Evolutionary conservation across 768 basidiomycete genomes (phyloP).

Genomic region (Hygrophorus pudorinus): DNA sequence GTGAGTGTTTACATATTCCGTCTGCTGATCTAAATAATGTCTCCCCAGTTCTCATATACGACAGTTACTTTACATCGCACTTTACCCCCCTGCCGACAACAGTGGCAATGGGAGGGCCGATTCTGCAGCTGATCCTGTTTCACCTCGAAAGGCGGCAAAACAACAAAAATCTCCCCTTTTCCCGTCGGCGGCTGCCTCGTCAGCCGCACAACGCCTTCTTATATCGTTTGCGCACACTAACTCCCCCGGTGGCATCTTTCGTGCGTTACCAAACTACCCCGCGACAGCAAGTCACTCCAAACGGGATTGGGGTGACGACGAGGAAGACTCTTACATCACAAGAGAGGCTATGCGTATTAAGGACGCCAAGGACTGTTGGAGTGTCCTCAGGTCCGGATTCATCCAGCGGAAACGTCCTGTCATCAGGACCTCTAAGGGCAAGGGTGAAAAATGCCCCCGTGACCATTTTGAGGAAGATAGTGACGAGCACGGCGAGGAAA

Average conservation of each 20-base stretch:
- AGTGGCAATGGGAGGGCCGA: constrained; percentile 16
- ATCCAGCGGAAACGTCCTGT: constrained; percentile 21
- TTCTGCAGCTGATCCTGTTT: constrained; percentile 24
- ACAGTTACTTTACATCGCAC: constrained; percentile 60
- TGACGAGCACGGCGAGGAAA: constrained; percentile 2
- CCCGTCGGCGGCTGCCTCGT: constrained; percentile 34
- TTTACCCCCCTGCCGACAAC: constrained; percentile 38
- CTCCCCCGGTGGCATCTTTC: constrained; percentile 39
- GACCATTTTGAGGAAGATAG: constrained; percentile 17
- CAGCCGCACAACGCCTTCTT: constrained; percentile 43
- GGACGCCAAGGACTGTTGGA: constrained; percentile 51
- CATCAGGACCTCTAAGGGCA: constrained; percentile 13
- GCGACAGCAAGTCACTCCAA: constrained; percentile 13
- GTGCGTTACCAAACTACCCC: constrained; percentile 44
- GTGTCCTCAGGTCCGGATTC: constrained; percentile 46
- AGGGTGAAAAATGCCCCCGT: constrained; percentile 22
- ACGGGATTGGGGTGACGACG: constrained; percentile 17
- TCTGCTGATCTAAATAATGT: constrained; percentile 1
- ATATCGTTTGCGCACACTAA: constrained; percentile 49
- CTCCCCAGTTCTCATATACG: constrained; percentile 46
- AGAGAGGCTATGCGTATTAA: constrained; percentile 43
- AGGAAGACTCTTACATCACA: constrained; percentile 49
- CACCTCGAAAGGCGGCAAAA: constrained; percentile 40
- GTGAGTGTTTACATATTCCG: constrained; percentile 28
- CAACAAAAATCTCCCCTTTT: constrained; percentile 23